Evolutionary conservation across 2,329 filamentous ascomycete genomes (phyloP).

Genomic region (Drechslerella dactyloides): DNA sequence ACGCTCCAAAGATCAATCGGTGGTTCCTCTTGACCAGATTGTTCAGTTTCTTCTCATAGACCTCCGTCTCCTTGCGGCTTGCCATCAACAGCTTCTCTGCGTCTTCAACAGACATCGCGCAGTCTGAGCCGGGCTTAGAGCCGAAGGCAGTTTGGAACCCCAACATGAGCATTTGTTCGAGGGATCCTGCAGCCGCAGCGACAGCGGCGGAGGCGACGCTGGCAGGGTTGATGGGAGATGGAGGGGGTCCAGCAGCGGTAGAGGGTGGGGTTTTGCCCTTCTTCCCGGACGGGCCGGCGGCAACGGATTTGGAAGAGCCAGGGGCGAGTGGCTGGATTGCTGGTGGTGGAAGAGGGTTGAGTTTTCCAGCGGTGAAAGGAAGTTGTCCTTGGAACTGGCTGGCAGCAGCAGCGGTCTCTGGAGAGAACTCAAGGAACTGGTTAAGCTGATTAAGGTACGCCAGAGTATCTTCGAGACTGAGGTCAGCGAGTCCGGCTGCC

Average conservation of each 20-base stretch:
- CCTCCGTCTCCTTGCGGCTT: slow-evolving; percentile 68
- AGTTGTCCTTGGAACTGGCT: slow-evolving; percentile 40
- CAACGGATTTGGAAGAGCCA: slow-evolving; percentile 17
- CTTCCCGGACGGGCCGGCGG: not conserved
- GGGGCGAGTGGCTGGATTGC: slow-evolving; percentile 22
- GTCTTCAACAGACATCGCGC: slow-evolving; percentile 67
- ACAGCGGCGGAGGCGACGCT: slow-evolving; percentile 48
- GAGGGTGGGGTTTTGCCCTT: slow-evolving; percentile 27
- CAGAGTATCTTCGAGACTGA: slow-evolving; percentile 46
- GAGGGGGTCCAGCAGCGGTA: slow-evolving; percentile 21
- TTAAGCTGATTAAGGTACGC: slow-evolving; percentile 47
- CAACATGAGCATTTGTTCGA: slow-evolving; percentile 47
- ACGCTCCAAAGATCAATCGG: slow-evolving; percentile 45
- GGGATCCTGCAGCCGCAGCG: slow-evolving; percentile 37
- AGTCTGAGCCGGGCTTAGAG: slow-evolving; percentile 25
- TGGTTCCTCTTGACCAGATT: slow-evolving; percentile 67
- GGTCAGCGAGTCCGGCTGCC: slow-evolving; percentile 37
- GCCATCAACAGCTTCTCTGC: slow-evolving; percentile 64
- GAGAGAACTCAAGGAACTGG: slow-evolving; percentile 47
- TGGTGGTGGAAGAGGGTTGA: slow-evolving; percentile 22
- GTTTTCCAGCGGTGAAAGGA: slow-evolving; percentile 26
- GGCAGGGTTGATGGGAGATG: slow-evolving; percentile 42
- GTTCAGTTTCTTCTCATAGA: slow-evolving; percentile 68
- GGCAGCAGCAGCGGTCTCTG: slow-evolving; percentile 40
- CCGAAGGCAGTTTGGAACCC: slow-evolving; percentile 42